These are phyloP conservation scores for Astrothelium subdiscretum DNA, from an alignment of 495 filamentous ascomycete genomes.

Conservation along the genomic window DNA sequence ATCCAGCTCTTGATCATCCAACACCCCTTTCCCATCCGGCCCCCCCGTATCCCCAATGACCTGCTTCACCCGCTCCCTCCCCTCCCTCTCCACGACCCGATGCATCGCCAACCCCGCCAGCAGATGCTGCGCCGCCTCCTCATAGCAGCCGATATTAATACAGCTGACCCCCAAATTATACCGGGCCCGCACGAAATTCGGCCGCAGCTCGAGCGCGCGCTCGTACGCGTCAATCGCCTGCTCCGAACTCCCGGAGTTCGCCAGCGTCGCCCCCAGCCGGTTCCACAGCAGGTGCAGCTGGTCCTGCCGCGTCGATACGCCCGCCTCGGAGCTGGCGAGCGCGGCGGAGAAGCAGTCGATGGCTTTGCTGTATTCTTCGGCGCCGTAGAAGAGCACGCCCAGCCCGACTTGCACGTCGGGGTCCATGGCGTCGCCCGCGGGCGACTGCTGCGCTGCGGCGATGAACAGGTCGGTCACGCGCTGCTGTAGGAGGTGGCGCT, in stretches of 20 bases:
- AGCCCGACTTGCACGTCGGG: constrained; percentile 96
- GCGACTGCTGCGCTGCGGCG: constrained; percentile 78
- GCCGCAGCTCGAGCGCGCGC: constrained; percentile 71
- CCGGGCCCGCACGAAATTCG: constrained; percentile 91
- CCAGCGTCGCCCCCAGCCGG: constrained; percentile 87
- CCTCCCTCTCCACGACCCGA: constrained; percentile 78
- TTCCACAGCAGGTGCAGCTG: constrained; percentile 96
- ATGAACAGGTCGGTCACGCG: constrained; percentile 86
- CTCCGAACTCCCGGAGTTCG: constrained; percentile 83
- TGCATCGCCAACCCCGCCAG: constrained; percentile 93
- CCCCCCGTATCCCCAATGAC: constrained; percentile 43
- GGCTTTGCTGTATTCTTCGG: constrained; percentile 94
- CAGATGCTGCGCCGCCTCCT: constrained; percentile 88
- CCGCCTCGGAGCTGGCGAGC: constrained; percentile 67
- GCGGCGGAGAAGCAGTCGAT: constrained; percentile 96
- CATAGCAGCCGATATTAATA: constrained; percentile 93
- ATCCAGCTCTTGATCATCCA: constrained; percentile 60
- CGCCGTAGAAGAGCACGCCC: constrained; percentile 95
- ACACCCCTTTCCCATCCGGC: constrained; percentile 19
- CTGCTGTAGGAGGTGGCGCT: constrained; percentile 80
- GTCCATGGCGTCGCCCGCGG: constrained; percentile 82
- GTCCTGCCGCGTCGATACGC: constrained; percentile 57
- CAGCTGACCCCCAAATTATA: constrained; percentile 95
- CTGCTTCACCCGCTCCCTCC: constrained; percentile 40
- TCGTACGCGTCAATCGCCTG: constrained; percentile 97